phyloP scores from a whole-genome alignment of 2,329 filamentous ascomycete genomes.

The Verticillium longisporum region DNA sequence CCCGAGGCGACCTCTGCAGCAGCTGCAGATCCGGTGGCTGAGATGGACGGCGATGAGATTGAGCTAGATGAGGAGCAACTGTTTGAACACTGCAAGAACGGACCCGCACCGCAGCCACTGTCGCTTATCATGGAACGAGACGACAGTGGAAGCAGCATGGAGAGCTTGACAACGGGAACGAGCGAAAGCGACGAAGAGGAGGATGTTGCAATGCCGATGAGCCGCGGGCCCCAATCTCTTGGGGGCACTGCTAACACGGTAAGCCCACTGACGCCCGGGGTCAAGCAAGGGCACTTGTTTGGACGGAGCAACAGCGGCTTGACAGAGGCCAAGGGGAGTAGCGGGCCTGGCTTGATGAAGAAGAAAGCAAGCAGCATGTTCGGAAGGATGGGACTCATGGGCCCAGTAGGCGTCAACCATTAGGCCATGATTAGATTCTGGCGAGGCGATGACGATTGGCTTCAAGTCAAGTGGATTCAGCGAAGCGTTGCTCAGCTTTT shows the following conservation, averaged over 20 bases:
- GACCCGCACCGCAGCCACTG: background rate
- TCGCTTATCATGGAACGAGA: slow-evolving; percentile 4
- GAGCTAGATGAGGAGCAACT: background rate
- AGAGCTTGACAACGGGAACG: slow-evolving; percentile 21
- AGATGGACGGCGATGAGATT: slow-evolving; percentile 4
- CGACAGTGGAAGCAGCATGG: slow-evolving; percentile 10
- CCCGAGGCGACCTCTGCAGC: background rate
- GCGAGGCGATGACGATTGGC: too few relatives aligned
- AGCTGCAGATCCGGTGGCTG: slow-evolving; percentile 3
- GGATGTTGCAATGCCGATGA: slow-evolving; percentile 13
- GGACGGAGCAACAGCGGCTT: background rate
- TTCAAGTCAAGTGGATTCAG: too few relatives aligned
- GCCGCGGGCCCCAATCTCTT: background rate
- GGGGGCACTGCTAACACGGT: slow-evolving; percentile 10
- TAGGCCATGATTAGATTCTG: background rate
- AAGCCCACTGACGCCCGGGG: slow-evolving; percentile 11
- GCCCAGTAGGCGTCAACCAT: slow-evolving; percentile 2
- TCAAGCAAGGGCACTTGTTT: background rate
- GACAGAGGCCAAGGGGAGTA: background rate
- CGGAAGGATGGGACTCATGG: slow-evolving; percentile 6
- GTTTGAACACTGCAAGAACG: background rate
- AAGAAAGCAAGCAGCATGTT: slow-evolving; percentile 10
- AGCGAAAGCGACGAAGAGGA: slow-evolving; percentile 14
- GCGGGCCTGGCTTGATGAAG: slow-evolving; percentile 2
- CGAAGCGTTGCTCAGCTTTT: too few relatives aligned